Base-by-base conservation (phyloP, 108 stramenopile genomes). In the Cyclotella distinguenda region DNA sequence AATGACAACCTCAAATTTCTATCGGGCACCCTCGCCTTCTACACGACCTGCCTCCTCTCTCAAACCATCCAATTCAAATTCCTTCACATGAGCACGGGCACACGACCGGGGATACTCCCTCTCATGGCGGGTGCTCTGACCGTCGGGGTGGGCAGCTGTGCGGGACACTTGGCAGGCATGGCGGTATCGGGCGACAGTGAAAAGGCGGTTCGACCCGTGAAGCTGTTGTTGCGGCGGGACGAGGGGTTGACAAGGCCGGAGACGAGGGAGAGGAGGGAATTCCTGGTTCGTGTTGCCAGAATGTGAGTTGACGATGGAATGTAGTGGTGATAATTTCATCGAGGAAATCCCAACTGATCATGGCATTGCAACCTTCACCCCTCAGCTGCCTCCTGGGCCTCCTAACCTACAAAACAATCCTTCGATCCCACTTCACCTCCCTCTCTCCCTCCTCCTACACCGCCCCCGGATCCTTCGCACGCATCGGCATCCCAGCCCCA, bases 391-490 rank as follows among this genome's bases (percentile, higher is more conserved):
- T 70, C 47, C 27, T 91, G 15, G 90, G 90, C 31, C 43, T 90
- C 7, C 31, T 88, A 16, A 75, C 90, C 30, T 95, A 87, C 76
- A 85, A 86, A 47, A 54, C 71, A 0, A 18, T 85, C 13, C 61
- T 94, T 25, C 87, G 89, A 35, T 87, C 87, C 4, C 73, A 86
- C 33, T 91, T 89, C 59, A 78, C 82, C 78, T 85, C 86, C 21
- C 72, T 95, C 60, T 66, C 90, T 4, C 94, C 94, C 18, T 88
- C 87, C 19, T 79, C 76, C 66, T 91, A 82, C 67, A 90, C 89
- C 0, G 62, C 81, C 19, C 56, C 83, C 30, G 94, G 94, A 51
- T 87, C 87, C 19, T 95, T 90, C 70, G 84, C 87, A 12, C 78
- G 86, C 22, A 77, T 74, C 18, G 63, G 66, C 32, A 62, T 72